Percentiles rank a stretch among this genome's conserved stretches.
Conservation (phyloP, 257 asterid species). For the Knoxia roxburghii region DNA sequence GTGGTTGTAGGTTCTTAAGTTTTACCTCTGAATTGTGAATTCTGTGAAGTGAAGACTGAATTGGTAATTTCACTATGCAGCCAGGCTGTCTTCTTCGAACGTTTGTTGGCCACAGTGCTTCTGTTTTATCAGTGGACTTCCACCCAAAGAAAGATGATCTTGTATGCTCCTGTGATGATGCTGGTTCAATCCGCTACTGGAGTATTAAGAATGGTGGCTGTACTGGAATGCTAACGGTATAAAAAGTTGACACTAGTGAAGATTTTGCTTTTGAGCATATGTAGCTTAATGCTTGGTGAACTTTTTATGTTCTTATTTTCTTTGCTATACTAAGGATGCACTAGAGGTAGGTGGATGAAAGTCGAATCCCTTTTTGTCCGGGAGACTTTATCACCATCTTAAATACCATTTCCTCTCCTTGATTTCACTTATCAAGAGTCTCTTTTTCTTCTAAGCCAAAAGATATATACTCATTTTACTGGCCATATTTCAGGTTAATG, state of each 20-base stretch:
- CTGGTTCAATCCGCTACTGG: slow-evolving; percentile 34
- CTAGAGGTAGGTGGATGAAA: background rate
- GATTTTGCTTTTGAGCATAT: background rate
- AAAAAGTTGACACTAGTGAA: background rate
- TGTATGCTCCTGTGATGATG: slow-evolving; percentile 29
- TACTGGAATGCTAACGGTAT: slow-evolving; percentile 30
- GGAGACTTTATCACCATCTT: background rate
- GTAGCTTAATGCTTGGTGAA: background rate
- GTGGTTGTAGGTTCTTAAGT: background rate
- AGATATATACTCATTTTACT: background rate
- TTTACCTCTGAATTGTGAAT: background rate
- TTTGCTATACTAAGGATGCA: background rate
- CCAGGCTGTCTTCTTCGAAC: slow-evolving; percentile 23
- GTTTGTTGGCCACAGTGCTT: slow-evolving; percentile 29
- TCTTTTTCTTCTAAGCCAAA: background rate
- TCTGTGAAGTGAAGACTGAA: background rate
- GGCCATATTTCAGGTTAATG: slow-evolving; percentile 26
- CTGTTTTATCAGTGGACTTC: slow-evolving; percentile 34
- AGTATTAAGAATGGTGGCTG: slow-evolving; percentile 26
- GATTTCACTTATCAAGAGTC: background rate
- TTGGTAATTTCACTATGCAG: slow-evolving; percentile 20
- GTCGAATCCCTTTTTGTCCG: background rate
- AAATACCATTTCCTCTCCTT: background rate
- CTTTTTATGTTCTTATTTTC: background rate
- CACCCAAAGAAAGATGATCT: slow-evolving; percentile 34